Evolutionary conservation across 2,329 filamentous ascomycete genomes (phyloP).

Genomic region (Didymella keratinophila): DNA sequence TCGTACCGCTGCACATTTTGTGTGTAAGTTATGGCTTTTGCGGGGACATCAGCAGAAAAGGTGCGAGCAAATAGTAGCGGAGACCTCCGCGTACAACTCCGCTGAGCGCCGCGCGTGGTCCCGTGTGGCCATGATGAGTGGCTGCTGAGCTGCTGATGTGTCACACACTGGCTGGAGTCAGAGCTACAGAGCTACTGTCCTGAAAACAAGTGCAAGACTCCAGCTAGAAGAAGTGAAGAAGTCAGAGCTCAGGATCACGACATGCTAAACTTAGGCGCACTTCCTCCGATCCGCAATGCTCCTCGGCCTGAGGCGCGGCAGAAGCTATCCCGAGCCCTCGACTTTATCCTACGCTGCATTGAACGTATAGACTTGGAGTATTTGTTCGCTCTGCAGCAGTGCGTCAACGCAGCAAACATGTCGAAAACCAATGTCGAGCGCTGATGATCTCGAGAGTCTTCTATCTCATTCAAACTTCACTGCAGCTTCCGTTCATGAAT

Average conservation of each 20-base stretch:
- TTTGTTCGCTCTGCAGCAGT: not conserved
- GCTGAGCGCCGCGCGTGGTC: slow-evolving; percentile 25
- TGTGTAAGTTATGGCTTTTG: slow-evolving; percentile 24
- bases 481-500: not conserved
- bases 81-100: slow-evolving; percentile 2
- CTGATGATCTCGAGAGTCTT: not conserved
- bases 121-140: slow-evolving; percentile 23
- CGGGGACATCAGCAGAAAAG: slow-evolving; percentile 18
- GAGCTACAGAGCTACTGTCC: not conserved
- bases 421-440: not conserved
- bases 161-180: not conserved
- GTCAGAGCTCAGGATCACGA: slow-evolving; percentile 13
- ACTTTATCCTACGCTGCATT: not conserved
- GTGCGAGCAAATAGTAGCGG: slow-evolving; percentile 24
- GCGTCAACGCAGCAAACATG: not conserved
- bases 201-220: too few relatives aligned
- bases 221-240: not conserved
- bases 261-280: slow-evolving; percentile 11
- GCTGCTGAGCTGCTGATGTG: slow-evolving; percentile 7
- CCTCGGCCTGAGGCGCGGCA: slow-evolving; percentile 18
- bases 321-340: slow-evolving; percentile 11
- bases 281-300: slow-evolving; percentile 7
- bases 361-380: not conserved
- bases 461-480: not conserved
- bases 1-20: slow-evolving; percentile 33